phyloP scores from a whole-genome alignment of 768 basidiomycete genomes.

The Macrolepiota dolichaula region DNA sequence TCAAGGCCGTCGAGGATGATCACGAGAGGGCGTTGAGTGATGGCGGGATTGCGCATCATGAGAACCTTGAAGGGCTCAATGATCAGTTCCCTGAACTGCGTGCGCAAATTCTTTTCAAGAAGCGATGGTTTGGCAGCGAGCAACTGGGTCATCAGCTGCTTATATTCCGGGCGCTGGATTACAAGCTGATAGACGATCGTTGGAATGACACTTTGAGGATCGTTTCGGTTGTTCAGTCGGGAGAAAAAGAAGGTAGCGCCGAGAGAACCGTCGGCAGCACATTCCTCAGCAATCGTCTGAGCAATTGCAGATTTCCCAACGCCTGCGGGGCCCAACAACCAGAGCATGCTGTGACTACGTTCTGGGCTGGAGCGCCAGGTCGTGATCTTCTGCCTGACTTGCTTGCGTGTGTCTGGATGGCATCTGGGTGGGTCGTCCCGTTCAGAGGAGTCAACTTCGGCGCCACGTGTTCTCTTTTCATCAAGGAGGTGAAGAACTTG shows the following conservation, averaged over 20 bases:
- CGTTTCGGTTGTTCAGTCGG: not conserved
- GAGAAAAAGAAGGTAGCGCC: constrained; percentile 9
- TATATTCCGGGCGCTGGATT: not conserved
- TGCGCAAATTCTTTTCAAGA: not conserved
- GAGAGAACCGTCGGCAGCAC: not conserved
- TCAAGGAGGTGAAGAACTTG: not conserved
- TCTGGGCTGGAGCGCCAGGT: not conserved
- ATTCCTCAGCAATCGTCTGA: not conserved
- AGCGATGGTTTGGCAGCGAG: not conserved
- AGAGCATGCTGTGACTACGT: constrained; percentile 1
- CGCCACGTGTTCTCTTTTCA: not conserved
- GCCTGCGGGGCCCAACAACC: constrained; percentile 8
- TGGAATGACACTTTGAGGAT: not conserved
- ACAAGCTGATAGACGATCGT: constrained; percentile 1
- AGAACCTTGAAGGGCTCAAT: too few species aligned
- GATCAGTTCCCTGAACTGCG: too few species aligned
- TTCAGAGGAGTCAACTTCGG: not conserved
- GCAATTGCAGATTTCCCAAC: constrained; percentile 10
- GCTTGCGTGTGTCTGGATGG: not conserved
- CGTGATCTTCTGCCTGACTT: not conserved
- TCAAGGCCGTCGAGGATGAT: constrained; percentile 8
- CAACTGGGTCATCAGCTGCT: not conserved
- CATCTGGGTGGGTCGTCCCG: not conserved
- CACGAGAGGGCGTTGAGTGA: not conserved
- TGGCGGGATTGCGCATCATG: too few species aligned